phyloP scores from a whole-genome alignment of 257 asterid genomes.

The Euphrasia confusa region DNA sequence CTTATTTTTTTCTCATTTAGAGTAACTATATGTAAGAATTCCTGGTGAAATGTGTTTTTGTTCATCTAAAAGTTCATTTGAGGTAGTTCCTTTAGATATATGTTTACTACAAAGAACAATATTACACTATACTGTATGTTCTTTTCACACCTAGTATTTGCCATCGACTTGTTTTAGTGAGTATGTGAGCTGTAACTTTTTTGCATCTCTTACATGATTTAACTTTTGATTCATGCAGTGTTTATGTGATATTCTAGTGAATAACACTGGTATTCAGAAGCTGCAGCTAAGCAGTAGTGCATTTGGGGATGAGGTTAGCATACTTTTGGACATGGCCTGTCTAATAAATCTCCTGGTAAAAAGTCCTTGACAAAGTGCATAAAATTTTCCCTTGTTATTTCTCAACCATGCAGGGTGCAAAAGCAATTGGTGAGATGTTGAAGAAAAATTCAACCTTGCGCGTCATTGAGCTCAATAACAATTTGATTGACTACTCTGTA shows the following conservation, averaged over 20 bases:
- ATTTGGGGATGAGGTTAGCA: conserved; percentile 88
- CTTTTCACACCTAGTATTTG: background rate
- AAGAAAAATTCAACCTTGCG: conserved; percentile 89
- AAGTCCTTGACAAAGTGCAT: conserved; percentile 13
- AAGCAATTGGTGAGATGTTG: conserved; percentile 93
- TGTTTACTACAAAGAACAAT: background rate
- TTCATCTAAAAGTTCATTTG: background rate
- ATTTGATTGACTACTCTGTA: conserved; percentile 95
- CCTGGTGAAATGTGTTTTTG: background rate
- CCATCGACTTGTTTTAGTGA: background rate
- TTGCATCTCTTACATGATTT: conserved; percentile 9
- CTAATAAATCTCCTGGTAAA: conserved; percentile 14
- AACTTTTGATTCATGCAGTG: conserved; percentile 41
- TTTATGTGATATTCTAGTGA: conserved; percentile 61
- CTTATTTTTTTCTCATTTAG: background rate
- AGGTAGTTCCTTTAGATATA: background rate
- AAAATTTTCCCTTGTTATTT: conserved; percentile 20
- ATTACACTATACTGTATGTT: background rate
- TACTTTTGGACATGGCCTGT: conserved; percentile 20
- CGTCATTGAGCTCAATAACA: conserved; percentile 80
- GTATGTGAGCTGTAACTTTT: conserved; percentile 3
- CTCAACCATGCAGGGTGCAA: conserved; percentile 68
- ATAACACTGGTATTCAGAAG: conserved; percentile 76
- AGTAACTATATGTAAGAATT: background rate
- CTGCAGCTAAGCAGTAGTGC: conserved; percentile 81